Conservation (phyloP, 306 rosid species). For the Cucurbita pepo region DNA sequence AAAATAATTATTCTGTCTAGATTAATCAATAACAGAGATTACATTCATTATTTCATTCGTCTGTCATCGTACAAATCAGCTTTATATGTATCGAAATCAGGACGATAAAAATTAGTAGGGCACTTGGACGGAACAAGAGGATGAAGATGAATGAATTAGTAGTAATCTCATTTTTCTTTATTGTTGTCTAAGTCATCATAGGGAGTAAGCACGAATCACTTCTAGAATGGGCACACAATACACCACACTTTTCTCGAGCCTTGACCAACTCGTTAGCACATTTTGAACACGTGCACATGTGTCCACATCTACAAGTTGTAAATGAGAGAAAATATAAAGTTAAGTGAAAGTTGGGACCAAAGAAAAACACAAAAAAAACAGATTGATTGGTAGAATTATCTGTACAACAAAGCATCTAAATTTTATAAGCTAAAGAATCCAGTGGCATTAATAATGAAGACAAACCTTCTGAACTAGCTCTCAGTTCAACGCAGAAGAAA, state of each 20-base stretch:
- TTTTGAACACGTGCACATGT: conserved; percentile 80
- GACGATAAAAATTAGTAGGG: neutral
- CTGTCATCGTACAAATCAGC: neutral
- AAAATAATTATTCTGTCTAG: neutral
- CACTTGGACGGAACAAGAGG: neutral
- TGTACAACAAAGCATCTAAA: conserved; percentile 58
- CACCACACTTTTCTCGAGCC: conserved; percentile 69
- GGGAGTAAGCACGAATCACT: conserved; percentile 79
- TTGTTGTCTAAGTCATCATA: conserved; percentile 14
- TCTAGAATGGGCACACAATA: conserved; percentile 83
- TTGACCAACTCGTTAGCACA: conserved; percentile 66
- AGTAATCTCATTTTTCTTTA: neutral
- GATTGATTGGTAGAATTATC: conserved; percentile 20
- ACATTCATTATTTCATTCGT: conserved; percentile 2
- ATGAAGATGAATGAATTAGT: neutral
- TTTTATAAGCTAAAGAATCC: neutral
- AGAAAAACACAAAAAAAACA: neutral
- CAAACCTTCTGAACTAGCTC: conserved; percentile 49
- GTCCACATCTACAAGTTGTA: conserved; percentile 62
- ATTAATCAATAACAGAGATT: neutral
- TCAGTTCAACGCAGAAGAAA: conserved; percentile 84
- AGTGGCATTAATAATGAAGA: neutral
- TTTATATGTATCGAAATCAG: neutral
- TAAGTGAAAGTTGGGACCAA: neutral
- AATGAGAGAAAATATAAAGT: neutral